Evolutionary conservation across 1,284 basidiomycete genomes (phyloP).

Genomic region (Ustilago curta): DNA sequence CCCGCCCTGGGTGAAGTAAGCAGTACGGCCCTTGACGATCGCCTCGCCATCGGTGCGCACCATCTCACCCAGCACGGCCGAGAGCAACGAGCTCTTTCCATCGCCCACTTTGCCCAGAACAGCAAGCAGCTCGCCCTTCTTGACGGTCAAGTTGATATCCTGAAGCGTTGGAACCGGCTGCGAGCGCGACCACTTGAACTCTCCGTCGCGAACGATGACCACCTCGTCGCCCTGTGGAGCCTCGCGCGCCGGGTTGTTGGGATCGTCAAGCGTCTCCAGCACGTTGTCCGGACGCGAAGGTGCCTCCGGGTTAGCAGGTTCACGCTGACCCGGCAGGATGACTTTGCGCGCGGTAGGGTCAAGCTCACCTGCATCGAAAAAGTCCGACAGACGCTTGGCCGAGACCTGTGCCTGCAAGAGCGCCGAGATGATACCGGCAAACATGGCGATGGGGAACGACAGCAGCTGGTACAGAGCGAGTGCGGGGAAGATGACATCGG

Average conservation of each 20-base stretch:
- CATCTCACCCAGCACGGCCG: conserved; percentile 66
- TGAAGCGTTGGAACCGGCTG: conserved; percentile 54
- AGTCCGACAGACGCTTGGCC: conserved; percentile 61
- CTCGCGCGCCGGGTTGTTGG: conserved; percentile 21
- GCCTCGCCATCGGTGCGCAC: conserved; percentile 53
- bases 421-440: conserved; percentile 65
- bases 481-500: conserved; percentile 72
- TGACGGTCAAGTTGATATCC: conserved; percentile 56
- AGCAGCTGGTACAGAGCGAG: conserved; percentile 72
- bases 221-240: conserved; percentile 31
- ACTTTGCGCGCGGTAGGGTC: conserved; percentile 71
- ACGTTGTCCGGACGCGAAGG: conserved; percentile 37
- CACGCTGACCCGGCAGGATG: conserved; percentile 35
- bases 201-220: conserved; percentile 58
- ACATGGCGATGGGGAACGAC: conserved; percentile 79
- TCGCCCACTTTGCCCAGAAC: conserved; percentile 68
- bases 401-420: conserved; percentile 65
- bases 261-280: conserved; percentile 27
- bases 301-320: conserved; percentile 22
- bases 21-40: conserved; percentile 71
- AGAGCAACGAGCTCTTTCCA: conserved; percentile 64
- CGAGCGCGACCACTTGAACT: conserved; percentile 76
- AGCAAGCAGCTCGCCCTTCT: conserved; percentile 56
- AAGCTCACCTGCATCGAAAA: conserved; percentile 77
- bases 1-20: conserved; percentile 85